Conservation (phyloP, 345 rosid species). For the Microcos paniculata region DNA sequence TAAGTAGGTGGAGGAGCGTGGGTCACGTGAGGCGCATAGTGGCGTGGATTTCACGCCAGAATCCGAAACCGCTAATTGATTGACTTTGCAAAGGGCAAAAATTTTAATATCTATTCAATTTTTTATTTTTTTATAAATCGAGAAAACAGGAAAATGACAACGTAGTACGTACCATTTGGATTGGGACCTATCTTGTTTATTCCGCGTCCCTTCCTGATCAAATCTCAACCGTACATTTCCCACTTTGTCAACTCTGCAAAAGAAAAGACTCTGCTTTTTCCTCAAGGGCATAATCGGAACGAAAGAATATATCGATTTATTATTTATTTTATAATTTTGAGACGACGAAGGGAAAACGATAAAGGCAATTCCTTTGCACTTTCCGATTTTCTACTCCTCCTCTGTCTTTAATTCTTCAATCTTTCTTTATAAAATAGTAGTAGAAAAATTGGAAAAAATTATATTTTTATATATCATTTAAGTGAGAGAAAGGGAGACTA, state of each 20-base stretch:
- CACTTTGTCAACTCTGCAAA: neutral
- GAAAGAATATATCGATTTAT: neutral
- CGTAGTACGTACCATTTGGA: neutral
- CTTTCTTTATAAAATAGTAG: neutral
- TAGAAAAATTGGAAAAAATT: neutral
- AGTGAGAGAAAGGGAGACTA: neutral
- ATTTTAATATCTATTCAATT: neutral
- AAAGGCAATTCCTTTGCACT: neutral
- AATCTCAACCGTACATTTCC: slow-evolving; percentile 26
- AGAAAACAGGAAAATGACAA: neutral
- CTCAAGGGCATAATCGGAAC: slow-evolving; percentile 18
- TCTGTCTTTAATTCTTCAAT: neutral
- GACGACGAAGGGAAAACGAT: neutral
- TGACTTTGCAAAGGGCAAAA: slow-evolving; percentile 6
- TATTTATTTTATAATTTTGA: neutral
- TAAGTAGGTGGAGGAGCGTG: neutral
- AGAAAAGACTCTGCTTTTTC: neutral
- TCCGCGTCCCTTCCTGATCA: neutral
- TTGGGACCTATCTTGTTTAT: neutral
- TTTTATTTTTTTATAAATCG: neutral
- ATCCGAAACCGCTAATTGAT: slow-evolving; percentile 10
- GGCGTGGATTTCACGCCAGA: slow-evolving; percentile 41
- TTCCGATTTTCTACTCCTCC: neutral
- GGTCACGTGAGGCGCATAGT: slow-evolving; percentile 12
- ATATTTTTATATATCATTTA: neutral